Conservation (phyloP, 306 rosid genomes). For the Aeschynomene evenia region DNA sequence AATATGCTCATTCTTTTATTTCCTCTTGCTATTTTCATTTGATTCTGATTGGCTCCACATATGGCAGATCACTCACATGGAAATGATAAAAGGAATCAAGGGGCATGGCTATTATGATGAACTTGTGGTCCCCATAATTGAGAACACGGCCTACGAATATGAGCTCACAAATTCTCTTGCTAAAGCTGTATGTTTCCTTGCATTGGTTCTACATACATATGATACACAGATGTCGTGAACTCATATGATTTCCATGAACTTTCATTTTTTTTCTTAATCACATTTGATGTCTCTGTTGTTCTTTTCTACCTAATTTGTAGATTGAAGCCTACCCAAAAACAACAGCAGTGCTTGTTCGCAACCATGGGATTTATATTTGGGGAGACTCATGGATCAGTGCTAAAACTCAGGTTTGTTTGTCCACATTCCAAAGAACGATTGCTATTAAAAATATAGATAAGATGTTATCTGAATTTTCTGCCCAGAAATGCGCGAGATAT, state of each 20-base stretch:
- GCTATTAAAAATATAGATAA: not conserved
- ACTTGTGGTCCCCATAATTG: conserved; percentile 92
- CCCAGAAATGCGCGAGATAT: conserved; percentile 1
- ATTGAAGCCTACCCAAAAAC: conserved; percentile 92
- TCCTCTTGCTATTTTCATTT: conserved; percentile 22
- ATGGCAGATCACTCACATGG: conserved; percentile 96
- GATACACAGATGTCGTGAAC: conserved; percentile 14
- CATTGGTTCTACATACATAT: conserved; percentile 6
- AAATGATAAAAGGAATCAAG: conserved; percentile 97
- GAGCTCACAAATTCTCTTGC: conserved; percentile 92
- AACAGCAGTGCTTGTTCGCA: conserved; percentile 98
- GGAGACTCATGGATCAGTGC: conserved; percentile 97
- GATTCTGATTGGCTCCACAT: conserved; percentile 22
- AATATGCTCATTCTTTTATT: conserved; percentile 16
- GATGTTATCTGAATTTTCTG: conserved; percentile 24
- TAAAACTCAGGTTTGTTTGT: conserved; percentile 81
- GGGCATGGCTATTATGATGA: conserved; percentile 99
- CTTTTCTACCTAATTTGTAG: conserved; percentile 40
- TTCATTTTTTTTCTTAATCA: not conserved
- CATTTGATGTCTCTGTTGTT: conserved; percentile 14
- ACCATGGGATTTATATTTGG: conserved; percentile 93
- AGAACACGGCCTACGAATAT: conserved; percentile 84
- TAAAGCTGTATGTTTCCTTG: conserved; percentile 73
- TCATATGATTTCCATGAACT: not conserved
- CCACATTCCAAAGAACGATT: conserved; percentile 14